phyloP scores from a whole-genome alignment of 495 filamentous ascomycete genomes.

The Evernia prunastri region DNA sequence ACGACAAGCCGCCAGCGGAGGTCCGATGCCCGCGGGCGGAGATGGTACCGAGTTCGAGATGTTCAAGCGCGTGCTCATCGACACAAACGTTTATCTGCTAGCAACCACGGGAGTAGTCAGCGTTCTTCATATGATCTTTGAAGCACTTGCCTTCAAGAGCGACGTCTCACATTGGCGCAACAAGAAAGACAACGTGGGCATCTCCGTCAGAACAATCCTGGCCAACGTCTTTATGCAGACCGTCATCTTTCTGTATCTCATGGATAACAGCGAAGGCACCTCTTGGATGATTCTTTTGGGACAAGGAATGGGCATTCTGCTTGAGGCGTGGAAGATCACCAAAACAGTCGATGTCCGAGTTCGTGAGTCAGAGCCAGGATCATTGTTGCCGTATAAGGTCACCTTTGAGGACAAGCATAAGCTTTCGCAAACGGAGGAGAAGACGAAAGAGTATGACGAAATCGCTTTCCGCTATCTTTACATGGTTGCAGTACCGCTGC shows the following conservation, averaged over 20 bases:
- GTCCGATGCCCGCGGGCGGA: constrained; percentile 55
- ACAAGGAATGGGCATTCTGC: constrained; percentile 86
- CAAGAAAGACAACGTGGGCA: constrained; percentile 98
- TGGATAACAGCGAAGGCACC: constrained; percentile 95
- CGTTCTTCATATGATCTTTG: constrained; percentile 89
- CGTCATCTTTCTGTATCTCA: constrained; percentile 94
- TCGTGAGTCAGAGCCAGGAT: constrained; percentile 55
- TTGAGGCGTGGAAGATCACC: constrained; percentile 99
- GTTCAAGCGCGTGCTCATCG: constrained; percentile 87
- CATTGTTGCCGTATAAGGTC: constrained; percentile 73
- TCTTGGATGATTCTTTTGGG: constrained; percentile 97
- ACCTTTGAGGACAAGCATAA: constrained; percentile 95
- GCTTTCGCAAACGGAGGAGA: constrained; percentile 88
- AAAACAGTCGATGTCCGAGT: constrained; percentile 89
- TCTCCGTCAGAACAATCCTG: constrained; percentile 90
- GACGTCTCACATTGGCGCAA: constrained; percentile 97
- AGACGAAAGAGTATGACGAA: constrained; percentile 96
- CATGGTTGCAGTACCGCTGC: constrained; percentile 77
- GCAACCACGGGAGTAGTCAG: constrained; percentile 76
- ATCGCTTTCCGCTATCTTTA: constrained; percentile 98
- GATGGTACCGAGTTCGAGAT: constrained; percentile 87
- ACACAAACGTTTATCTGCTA: constrained; percentile 90
- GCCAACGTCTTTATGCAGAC: constrained; percentile 97
- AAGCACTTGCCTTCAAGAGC: constrained; percentile 93
- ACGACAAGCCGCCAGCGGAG: constrained; percentile 60